A percentile compares a stretch with the other conserved stretches of the same genome.
These are phyloP conservation scores for Amaranthus palmeri DNA, from an alignment of 148 eudicot genomes.

Conservation along the genomic window DNA sequence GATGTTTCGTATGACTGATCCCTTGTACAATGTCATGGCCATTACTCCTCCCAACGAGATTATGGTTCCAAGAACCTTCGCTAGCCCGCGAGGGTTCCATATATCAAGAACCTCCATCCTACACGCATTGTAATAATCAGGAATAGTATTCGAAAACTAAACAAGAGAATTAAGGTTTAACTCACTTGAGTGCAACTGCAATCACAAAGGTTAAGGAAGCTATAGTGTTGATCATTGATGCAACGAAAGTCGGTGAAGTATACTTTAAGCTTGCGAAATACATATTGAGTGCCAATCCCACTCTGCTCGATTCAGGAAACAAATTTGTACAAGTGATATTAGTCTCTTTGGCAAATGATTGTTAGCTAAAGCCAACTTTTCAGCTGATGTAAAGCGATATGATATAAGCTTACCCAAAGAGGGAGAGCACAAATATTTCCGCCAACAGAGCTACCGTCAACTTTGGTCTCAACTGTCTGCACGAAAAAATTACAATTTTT, in stretches of 20 bases:
- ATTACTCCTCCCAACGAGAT: constrained; percentile 59
- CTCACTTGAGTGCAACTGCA: constrained; percentile 61
- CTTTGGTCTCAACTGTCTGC: constrained; percentile 72
- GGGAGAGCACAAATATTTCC: constrained; percentile 66
- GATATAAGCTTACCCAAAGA: constrained; percentile 49
- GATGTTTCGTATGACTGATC: constrained; percentile 38
- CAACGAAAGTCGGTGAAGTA: constrained; percentile 71
- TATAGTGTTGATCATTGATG: constrained; percentile 67
- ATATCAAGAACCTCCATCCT: constrained; percentile 60
- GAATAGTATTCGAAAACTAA: background rate
- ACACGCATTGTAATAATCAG: background rate
- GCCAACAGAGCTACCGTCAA: constrained; percentile 50
- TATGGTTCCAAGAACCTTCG: constrained; percentile 57
- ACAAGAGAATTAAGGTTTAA: background rate
- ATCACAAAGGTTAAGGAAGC: constrained; percentile 67
- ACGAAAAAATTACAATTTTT: background rate
- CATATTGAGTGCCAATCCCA: constrained; percentile 67
- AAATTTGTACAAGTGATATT: too few relatives aligned
- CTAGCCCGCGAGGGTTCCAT: constrained; percentile 49
- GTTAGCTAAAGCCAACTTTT: too few relatives aligned
- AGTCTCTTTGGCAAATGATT: too few relatives aligned
- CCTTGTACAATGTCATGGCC: constrained; percentile 67
- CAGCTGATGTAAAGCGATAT: too few relatives aligned
- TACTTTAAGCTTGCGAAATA: constrained; percentile 68
- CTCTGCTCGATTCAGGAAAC: constrained; percentile 36